phyloP scores from a whole-genome alignment of 805 yeast genomes.

The Candida berthetii region DNA sequence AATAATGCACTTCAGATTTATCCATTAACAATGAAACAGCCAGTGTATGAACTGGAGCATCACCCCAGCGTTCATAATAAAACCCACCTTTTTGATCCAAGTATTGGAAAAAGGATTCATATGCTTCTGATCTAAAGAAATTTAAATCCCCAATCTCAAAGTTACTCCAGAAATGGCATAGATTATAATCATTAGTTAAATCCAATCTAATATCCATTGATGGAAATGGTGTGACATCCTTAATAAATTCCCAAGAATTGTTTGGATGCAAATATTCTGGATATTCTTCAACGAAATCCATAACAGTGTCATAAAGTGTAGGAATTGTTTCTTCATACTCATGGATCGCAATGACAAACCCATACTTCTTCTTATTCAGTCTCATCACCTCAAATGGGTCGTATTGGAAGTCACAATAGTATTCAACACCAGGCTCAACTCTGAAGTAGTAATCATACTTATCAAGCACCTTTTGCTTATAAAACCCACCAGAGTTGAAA shows the following conservation, averaged over 20 bases:
- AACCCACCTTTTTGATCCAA: conserved; percentile 70
- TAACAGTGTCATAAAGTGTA: conserved; percentile 70
- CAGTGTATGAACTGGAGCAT: conserved; percentile 84
- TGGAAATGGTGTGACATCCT: conserved; percentile 38
- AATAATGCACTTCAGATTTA: conserved; percentile 60
- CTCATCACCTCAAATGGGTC: conserved; percentile 85
- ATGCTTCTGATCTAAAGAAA: conserved; percentile 63
- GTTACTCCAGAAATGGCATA: conserved; percentile 87
- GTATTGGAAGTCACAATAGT: conserved; percentile 80
- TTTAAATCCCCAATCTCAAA: conserved; percentile 72
- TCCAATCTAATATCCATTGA: conserved; percentile 27
- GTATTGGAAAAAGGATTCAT: conserved; percentile 53
- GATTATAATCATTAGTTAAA: conserved; percentile 48
- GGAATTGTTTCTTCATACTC: conserved; percentile 86
- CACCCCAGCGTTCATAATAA: conserved; percentile 91
- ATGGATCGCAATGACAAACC: conserved; percentile 76
- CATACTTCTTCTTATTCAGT: conserved; percentile 72
- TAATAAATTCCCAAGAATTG: conserved; percentile 51
- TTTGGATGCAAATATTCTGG: conserved; percentile 62
- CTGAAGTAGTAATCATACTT: conserved; percentile 90
- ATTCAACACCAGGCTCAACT: conserved; percentile 89
- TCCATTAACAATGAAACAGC: conserved; percentile 58
- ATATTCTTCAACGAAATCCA: conserved; percentile 51
- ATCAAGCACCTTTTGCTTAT: conserved; percentile 62
- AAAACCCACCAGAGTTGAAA: conserved; percentile 88